These are phyloP conservation scores for Perkinsus marinus DNA, from an alignment of 169 alveolate genomes.

Conservation along the genomic window DNA sequence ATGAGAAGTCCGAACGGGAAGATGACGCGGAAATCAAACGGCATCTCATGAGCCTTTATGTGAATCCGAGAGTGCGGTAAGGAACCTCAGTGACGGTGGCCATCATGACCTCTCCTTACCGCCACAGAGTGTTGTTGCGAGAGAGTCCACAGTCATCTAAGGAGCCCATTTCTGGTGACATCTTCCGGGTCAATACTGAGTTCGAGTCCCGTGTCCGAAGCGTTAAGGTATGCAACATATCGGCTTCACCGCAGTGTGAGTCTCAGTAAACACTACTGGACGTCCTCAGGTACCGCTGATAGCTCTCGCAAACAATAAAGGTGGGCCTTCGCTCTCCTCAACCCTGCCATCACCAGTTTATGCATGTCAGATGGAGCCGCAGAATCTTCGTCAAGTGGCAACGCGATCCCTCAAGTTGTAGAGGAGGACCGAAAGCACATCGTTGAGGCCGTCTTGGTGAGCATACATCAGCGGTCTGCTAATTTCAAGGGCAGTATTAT, in stretches of 20 bases:
- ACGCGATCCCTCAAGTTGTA: constrained; percentile 1
- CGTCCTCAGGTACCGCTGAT: background rate
- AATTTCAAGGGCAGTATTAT: background rate
- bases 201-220: background rate
- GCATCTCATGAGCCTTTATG: constrained; percentile 1
- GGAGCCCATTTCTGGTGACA: background rate
- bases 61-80: background rate
- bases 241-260: too few relatives aligned
- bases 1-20: background rate
- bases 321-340: background rate
- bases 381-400: background rate
- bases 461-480: background rate
- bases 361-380: too few relatives aligned
- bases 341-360: too few relatives aligned
- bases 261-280: too few relatives aligned
- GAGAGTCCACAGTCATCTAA: background rate
- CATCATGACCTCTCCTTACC: background rate
- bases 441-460: constrained; percentile 42
- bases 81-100: too few relatives aligned
- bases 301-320: background rate
- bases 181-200: background rate
- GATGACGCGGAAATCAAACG: background rate
- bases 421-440: constrained; percentile 45
- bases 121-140: background rate
- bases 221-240: background rate